Evolutionary conservation across 352 stramenopile genomes (phyloP), one percentile per base, ranked within the genome.

Genomic region (Phytophthora pisi): DNA sequence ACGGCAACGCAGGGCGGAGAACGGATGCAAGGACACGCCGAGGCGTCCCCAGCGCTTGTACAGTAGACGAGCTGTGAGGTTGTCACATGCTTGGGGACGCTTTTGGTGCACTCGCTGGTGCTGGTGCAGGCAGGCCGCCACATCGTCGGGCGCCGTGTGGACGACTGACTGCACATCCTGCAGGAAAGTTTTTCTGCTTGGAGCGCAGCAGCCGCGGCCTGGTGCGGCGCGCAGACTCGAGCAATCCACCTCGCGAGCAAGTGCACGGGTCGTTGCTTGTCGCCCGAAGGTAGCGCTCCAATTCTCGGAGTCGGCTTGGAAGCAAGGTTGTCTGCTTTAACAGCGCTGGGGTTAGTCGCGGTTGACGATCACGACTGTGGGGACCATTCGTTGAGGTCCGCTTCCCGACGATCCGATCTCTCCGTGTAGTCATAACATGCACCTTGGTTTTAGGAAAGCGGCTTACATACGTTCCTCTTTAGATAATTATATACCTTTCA

Each of bases 121-220:
- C 20, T 20, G 20, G 20, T 20, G 20, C 20, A 20, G 20, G 20
- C 47, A 31, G 10, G 30, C 38, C 51, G 31, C 30, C 10, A 38
- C 45, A 49, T 63, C 30, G 57, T 51, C 31, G 60, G 38, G 9
- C 34, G 13, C 7, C 13, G 38, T 5, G 31, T 54, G 43, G 31
- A 66, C 60, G 42, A 67, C 43, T 64, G 56, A 20, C 20, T 20
- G 20, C 63, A 70, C 56, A 70, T 65, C 63, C 28, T 60, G n/a
- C 26, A 34, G 55, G 63, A 70, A 55, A 65, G 38, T 55, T 64
- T 68, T 69, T 63, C 54, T 69, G 62, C 62, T 69, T 69, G 62
- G 62, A 54, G 54, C 20, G 53, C 52, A 61, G 60, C 40, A 60
- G 51, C 59, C 50, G 57, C 24, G 16, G 46, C 26, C 26, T 30